phyloP scores from a whole-genome alignment of 305 asterid genomes.

The Solanum aculeatissimum region DNA sequence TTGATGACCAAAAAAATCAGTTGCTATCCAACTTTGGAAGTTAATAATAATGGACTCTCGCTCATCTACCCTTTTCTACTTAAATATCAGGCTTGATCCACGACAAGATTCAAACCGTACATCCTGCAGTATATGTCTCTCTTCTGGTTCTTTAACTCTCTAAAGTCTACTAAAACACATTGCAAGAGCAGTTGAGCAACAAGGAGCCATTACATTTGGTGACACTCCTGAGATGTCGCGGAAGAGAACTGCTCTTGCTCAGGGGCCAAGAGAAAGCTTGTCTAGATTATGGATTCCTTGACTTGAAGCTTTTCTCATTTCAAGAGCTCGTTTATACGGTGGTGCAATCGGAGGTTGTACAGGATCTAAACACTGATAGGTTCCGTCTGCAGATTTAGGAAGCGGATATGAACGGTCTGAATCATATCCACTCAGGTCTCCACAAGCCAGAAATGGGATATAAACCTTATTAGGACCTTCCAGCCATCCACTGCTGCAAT shows the following conservation, averaged over 20 bases:
- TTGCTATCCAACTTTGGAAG: not conserved
- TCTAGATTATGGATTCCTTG: slow-evolving; percentile 59
- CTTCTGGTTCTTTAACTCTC: not conserved
- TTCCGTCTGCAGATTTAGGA: slow-evolving; percentile 59
- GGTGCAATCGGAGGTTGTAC: slow-evolving; percentile 98
- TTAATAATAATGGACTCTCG: not conserved
- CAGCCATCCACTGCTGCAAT: slow-evolving; percentile 96
- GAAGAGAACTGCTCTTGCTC: not conserved
- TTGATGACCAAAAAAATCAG: not conserved
- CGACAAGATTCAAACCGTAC: not conserved
- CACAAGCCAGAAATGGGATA: slow-evolving; percentile 93
- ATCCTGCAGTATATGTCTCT: not conserved
- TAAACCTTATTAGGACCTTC: slow-evolving; percentile 96
- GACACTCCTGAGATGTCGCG: not conserved
- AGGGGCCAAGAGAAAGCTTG: slow-evolving; percentile 42
- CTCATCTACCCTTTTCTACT: not conserved
- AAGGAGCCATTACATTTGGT: not conserved
- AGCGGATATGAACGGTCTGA: slow-evolving; percentile 89
- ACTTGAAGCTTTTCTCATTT: slow-evolving; percentile 77
- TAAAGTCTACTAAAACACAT: not conserved
- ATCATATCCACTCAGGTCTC: slow-evolving; percentile 86
- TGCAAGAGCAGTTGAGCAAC: not conserved
- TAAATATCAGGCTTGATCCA: not conserved
- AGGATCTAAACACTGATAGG: slow-evolving; percentile 72
- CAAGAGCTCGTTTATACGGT: slow-evolving; percentile 93